These are phyloP conservation scores for Apiotrichum veenhuisii DNA, from an alignment of 1,284 basidiomycete species.

Conservation along the genomic window DNA sequence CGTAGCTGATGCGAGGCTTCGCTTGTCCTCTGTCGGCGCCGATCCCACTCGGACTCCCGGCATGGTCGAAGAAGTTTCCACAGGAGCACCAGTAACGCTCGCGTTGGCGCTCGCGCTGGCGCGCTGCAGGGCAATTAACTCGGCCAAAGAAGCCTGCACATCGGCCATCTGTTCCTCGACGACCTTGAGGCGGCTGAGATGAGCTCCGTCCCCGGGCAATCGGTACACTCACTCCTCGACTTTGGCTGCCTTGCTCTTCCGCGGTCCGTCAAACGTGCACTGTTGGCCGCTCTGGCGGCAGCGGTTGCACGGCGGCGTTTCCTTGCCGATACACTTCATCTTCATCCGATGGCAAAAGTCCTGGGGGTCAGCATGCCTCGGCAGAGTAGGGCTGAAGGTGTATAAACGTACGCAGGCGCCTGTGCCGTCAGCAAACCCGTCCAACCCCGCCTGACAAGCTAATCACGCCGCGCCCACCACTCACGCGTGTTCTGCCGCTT, in stretches of 20 bases:
- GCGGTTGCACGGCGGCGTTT: slow-evolving; percentile 59
- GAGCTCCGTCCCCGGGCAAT: not conserved
- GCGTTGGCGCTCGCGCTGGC: slow-evolving; percentile 32
- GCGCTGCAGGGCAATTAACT: slow-evolving; percentile 61
- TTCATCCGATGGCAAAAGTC: slow-evolving; percentile 47
- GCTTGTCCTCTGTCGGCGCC: too few species aligned
- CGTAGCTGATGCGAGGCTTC: too few species aligned
- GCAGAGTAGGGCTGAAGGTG: too few species aligned
- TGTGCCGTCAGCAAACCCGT: not conserved
- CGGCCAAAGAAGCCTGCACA: slow-evolving; percentile 71
- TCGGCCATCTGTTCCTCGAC: slow-evolving; percentile 74
- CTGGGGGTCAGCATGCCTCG: slow-evolving; percentile 15
- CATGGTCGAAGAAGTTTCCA: not conserved
- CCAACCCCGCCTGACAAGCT: too few species aligned
- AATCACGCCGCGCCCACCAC: not conserved
- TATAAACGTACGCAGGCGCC: not conserved
- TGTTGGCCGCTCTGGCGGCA: slow-evolving; percentile 60
- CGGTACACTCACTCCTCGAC: slow-evolving; percentile 69
- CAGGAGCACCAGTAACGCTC: too few species aligned
- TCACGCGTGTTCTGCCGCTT: not conserved
- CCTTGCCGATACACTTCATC: slow-evolving; percentile 66
- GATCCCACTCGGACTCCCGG: not conserved
- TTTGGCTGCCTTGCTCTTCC: slow-evolving; percentile 63
- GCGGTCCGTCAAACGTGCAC: slow-evolving; percentile 86
- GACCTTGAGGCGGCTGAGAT: slow-evolving; percentile 70